Conservation (phyloP, 2,329 filamentous ascomycete genomes). For the Botrytis deweyae region DNA sequence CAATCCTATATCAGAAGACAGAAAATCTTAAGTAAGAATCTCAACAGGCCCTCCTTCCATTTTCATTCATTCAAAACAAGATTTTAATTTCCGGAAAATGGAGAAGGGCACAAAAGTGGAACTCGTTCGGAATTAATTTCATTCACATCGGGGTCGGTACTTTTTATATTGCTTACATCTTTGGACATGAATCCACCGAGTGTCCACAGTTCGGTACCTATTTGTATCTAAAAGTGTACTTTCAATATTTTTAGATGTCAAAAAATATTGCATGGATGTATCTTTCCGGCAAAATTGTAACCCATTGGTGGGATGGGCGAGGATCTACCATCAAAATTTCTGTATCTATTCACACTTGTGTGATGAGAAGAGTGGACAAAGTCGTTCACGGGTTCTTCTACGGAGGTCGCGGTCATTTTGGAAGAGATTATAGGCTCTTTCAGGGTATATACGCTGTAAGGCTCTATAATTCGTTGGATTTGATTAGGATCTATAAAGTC, state of each 20-base stretch:
- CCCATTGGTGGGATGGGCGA: not conserved
- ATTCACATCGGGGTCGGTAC: not conserved
- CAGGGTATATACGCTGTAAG: no score
- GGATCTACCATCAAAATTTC: not conserved
- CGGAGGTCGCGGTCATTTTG: no score
- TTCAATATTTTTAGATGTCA: not conserved
- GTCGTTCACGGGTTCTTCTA: not conserved
- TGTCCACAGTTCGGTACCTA: not conserved
- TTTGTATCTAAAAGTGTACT: not conserved
- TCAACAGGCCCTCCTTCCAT: not conserved
- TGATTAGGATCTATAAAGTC: no score
- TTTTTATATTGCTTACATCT: not conserved
- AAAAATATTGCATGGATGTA: not conserved
- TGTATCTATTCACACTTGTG: not conserved
- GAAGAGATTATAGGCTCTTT: no score
- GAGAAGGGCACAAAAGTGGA: not conserved
- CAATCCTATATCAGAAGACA: not conserved
- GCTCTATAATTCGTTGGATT: no score
- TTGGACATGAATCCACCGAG: not conserved
- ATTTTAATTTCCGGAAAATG: not conserved
- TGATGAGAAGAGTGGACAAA: not conserved
- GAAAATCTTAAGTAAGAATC: not conserved
- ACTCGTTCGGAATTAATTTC: not conserved
- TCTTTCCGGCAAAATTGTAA: not conserved
- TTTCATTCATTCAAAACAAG: not conserved